Base-by-base conservation (phyloP, 257 asterid genomes). In the Coffea canephora region DNA sequence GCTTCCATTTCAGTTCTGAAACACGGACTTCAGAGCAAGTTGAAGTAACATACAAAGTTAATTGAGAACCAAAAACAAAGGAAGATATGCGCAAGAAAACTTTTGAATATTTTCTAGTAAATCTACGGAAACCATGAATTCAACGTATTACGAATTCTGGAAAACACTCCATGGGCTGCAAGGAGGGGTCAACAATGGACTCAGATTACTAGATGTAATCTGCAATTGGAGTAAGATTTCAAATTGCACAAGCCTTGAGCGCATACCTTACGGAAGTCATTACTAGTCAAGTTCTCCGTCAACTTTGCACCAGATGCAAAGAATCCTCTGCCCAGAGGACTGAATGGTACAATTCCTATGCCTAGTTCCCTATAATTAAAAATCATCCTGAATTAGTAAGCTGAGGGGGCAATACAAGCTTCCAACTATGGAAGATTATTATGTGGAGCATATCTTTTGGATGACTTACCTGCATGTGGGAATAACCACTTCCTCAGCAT, bases 391-490 rank as follows among this genome's bases (percentile, higher is more conserved):
- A 23, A 34, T 43, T 69, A 66, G 43, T 15, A 25, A 25, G 18
- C 49, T 45, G 21, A 59, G 14, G 8, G 2, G 3, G 36, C 4
- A 34, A 31, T 39, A 4, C 34, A 65, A 48, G 25, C 21, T 48
- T 5, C 12, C 23, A 45, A 7, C 5, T 19, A 9, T 31, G 18
- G 39, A 48, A 48, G 10, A 23, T 62, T n/a, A 81, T n/a, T 39
- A 14, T 6, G 3, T 62, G 2, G 55, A 39, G 18, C 48, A n/a
- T 39, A 54, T 21, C 45, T 13, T 19, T 25, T 10, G 3, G 75
- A 57, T 61, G 5, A 46, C 65, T 68, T n/a, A 79, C 88, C 86
- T 73, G 86, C 88, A 85, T 57, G 88, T 85, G 31, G 88, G 86
- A 73, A 85, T 73, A 27, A 85, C 76, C 57, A 82, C 80, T 49